Evolutionary conservation across 179 eudicot genomes (phyloP).

Genomic region (Dionaea muscipula): DNA sequence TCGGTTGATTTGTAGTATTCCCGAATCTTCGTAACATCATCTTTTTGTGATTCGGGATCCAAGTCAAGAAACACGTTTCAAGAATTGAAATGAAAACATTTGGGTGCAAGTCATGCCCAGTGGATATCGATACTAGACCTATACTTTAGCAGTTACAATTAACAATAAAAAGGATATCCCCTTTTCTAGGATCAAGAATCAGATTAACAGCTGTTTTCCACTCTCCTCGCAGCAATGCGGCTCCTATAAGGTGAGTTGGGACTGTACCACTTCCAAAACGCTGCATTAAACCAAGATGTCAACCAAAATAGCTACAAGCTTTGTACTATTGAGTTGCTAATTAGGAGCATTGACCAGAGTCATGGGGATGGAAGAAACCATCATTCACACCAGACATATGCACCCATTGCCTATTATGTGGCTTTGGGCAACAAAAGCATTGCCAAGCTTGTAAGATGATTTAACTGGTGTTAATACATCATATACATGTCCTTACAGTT

Average conservation of each 20-base stretch:
- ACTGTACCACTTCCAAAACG: slow-evolving; percentile 92
- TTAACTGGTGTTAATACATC: too few species aligned
- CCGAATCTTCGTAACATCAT: slow-evolving; percentile 45
- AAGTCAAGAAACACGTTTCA: slow-evolving; percentile 36
- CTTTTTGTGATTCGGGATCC: slow-evolving; percentile 50
- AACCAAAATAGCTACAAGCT: too few species aligned
- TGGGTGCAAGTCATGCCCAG: background rate
- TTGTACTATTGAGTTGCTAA: too few species aligned
- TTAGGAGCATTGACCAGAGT: too few species aligned
- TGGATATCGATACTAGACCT: background rate
- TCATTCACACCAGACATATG: too few species aligned
- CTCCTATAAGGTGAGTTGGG: slow-evolving; percentile 87
- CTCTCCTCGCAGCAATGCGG: slow-evolving; percentile 79
- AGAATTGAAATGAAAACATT: background rate
- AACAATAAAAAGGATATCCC: slow-evolving; percentile 73
- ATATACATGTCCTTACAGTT: too few species aligned
- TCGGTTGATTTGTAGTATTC: slow-evolving; percentile 72
- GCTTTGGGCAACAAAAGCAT: too few species aligned
- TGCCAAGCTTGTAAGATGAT: too few species aligned
- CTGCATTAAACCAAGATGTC: slow-evolving; percentile 23
- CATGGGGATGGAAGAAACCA: too few species aligned
- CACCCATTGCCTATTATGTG: too few species aligned
- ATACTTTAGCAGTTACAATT: background rate
- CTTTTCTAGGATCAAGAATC: slow-evolving; percentile 97
- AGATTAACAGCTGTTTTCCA: slow-evolving; percentile 65